Conservation (phyloP, 2,329 filamentous ascomycete species). For the Aspergillus pseudoviridinutans region DNA sequence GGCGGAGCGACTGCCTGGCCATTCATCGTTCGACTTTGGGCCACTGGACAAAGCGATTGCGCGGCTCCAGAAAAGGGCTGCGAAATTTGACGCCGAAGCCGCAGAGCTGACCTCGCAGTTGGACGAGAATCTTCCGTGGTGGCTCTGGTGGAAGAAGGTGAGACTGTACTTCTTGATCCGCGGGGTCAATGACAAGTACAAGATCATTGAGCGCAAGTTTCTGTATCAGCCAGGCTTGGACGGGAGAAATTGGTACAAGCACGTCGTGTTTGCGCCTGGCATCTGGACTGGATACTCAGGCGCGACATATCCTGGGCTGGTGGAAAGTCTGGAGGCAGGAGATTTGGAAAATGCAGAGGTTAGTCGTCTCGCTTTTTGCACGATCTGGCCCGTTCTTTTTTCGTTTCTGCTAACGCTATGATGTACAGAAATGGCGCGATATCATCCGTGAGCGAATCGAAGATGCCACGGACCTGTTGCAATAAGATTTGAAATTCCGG, state of each 20-base stretch:
- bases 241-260: conserved; percentile 83
- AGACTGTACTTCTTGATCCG: conserved; percentile 61
- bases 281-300: conserved; percentile 89
- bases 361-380: conserved; percentile 26
- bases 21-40: conserved; percentile 37
- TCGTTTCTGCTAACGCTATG: conserved; percentile 1
- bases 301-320: conserved; percentile 61
- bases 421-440: conserved; percentile 38
- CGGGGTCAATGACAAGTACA: conserved; percentile 74
- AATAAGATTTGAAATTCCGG: conserved; percentile 10
- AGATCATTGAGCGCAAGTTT: conserved; percentile 76
- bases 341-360: conserved; percentile 50
- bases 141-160: conserved; percentile 67
- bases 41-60: conserved; percentile 48
- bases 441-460: conserved; percentile 37
- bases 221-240: conserved; percentile 73
- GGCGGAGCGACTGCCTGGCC: conserved; percentile 21
- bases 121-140: conserved; percentile 65
- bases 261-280: conserved; percentile 88
- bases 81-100: conserved; percentile 51
- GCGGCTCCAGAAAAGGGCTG: conserved; percentile 46
- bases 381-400: background rate
- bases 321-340: conserved; percentile 56
- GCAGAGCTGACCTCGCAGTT: conserved; percentile 47
- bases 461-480: conserved; percentile 28